Conservation (phyloP, 1,284 basidiomycete genomes). For the Cerrena zonata region DNA sequence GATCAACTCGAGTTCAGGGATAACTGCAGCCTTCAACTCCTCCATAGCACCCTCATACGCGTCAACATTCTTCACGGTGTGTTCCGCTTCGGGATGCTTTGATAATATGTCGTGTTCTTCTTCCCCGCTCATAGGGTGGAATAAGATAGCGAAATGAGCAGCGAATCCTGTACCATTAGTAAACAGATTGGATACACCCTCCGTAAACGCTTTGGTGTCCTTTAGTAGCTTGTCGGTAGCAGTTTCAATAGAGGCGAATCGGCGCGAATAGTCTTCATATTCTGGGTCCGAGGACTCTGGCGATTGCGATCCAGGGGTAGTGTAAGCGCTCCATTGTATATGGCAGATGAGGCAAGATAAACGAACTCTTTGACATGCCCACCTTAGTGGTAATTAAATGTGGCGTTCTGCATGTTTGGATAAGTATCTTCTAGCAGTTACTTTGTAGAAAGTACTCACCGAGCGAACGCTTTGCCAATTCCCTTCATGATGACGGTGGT, state of each 20-base stretch:
- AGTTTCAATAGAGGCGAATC: slow-evolving; percentile 74
- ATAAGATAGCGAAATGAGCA: slow-evolving; percentile 71
- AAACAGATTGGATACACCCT: slow-evolving; percentile 81
- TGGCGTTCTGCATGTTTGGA: slow-evolving; percentile 60
- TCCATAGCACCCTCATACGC: slow-evolving; percentile 73
- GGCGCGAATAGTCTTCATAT: slow-evolving; percentile 77
- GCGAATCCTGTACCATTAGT: slow-evolving; percentile 74
- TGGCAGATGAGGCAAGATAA: background rate
- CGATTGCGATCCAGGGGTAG: slow-evolving; percentile 3
- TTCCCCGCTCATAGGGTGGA: slow-evolving; percentile 74
- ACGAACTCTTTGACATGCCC: slow-evolving; percentile 87
- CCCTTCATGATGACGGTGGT: slow-evolving; percentile 70
- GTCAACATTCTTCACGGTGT: slow-evolving; percentile 76
- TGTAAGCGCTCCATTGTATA: slow-evolving; percentile 4
- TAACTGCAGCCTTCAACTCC: slow-evolving; percentile 73
- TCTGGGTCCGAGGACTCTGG: slow-evolving; percentile 82
- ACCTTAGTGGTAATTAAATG: slow-evolving; percentile 80
- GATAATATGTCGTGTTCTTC: slow-evolving; percentile 80
- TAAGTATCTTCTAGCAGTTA: slow-evolving; percentile 4
- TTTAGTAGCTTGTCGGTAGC: slow-evolving; percentile 87
- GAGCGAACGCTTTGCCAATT: slow-evolving; percentile 69
- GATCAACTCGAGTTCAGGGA: slow-evolving; percentile 93
- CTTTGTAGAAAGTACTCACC: slow-evolving; percentile 40
- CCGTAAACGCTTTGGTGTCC: slow-evolving; percentile 84
- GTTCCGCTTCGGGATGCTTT: slow-evolving; percentile 73